A percentile compares a stretch with the other conserved stretches of the same genome.
Conservation (phyloP, 306 rosid species). For the Prinsepia uniflora region DNA sequence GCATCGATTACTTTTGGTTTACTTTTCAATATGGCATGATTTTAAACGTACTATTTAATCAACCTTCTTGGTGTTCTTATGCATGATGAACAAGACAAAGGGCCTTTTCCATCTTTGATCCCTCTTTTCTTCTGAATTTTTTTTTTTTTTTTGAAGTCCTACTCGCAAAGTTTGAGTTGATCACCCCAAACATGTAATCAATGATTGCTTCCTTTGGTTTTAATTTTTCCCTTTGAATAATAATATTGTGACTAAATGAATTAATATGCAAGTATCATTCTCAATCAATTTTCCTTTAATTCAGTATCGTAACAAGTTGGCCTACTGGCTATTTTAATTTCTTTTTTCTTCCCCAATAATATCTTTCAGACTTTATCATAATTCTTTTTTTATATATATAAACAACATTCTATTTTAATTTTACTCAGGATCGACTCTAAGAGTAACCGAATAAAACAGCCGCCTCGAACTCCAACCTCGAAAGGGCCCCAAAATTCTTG, state of each 20-base stretch:
- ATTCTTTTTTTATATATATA: too few species aligned
- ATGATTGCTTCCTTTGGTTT: constrained; percentile 9
- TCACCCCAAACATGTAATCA: not conserved
- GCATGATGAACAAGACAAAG: constrained; percentile 2
- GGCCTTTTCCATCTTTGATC: not conserved
- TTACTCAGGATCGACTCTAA: too few species aligned
- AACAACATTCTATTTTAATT: too few species aligned
- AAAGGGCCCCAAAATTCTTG: too few species aligned
- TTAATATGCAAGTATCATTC: too few species aligned
- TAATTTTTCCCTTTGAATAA: not conserved
- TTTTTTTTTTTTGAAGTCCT: not conserved
- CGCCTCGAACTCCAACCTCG: too few species aligned
- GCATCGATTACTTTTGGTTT: constrained; percentile 1
- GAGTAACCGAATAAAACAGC: too few species aligned
- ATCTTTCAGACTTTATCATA: too few species aligned
- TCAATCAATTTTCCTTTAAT: not conserved
- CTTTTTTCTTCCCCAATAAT: too few species aligned
- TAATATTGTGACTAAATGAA: too few species aligned
- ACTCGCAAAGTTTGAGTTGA: constrained; percentile 1
- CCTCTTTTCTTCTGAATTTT: not conserved
- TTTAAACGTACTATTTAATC: not conserved
- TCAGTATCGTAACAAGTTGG: not conserved
- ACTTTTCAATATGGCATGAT: not conserved
- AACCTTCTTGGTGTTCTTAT: constrained; percentile 1
- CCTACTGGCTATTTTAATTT: not conserved